Evolutionary conservation across 1,284 basidiomycete genomes (phyloP).

Genomic region (Meripilus lineatus): DNA sequence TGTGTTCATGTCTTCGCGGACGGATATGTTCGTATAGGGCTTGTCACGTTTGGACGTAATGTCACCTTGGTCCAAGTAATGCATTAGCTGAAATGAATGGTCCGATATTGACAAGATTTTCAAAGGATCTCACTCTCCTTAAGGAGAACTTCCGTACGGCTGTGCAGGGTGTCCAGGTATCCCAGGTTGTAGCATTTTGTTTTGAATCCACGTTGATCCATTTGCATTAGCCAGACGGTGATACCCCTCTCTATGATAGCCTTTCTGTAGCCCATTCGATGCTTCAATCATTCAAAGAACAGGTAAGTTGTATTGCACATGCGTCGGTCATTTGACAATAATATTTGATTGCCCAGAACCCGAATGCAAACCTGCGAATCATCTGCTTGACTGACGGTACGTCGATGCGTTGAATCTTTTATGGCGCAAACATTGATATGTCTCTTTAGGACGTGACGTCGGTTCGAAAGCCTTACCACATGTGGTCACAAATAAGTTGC

Average conservation of each 20-base stretch:
- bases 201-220: not conserved
- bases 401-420: conserved; percentile 1
- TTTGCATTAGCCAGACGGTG: conserved; percentile 6
- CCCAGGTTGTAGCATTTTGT: no score
- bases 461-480: not conserved
- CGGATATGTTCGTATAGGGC: no score
- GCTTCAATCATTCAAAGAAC: conserved; percentile 6
- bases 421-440: not conserved
- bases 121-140: conserved; percentile 6
- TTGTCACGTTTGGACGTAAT: conserved; percentile 9
- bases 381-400: conserved; percentile 12
- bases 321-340: not conserved
- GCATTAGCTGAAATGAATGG: not conserved
- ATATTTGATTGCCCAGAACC: conserved; percentile 1
- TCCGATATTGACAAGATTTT: no score
- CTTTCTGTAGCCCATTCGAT: conserved; percentile 9
- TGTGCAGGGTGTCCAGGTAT: conserved; percentile 2
- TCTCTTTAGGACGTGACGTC: conserved; percentile 5
- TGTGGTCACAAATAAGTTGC: conserved; percentile 4
- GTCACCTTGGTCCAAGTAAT: conserved; percentile 10
- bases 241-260: conserved; percentile 11
- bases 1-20: no score
- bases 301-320: not conserved
- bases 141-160: conserved; percentile 9
- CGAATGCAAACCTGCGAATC: conserved; percentile 2